These are phyloP conservation scores for Lophiostoma macrostomum DNA, from an alignment of 495 filamentous ascomycete species.

Conservation along the genomic window DNA sequence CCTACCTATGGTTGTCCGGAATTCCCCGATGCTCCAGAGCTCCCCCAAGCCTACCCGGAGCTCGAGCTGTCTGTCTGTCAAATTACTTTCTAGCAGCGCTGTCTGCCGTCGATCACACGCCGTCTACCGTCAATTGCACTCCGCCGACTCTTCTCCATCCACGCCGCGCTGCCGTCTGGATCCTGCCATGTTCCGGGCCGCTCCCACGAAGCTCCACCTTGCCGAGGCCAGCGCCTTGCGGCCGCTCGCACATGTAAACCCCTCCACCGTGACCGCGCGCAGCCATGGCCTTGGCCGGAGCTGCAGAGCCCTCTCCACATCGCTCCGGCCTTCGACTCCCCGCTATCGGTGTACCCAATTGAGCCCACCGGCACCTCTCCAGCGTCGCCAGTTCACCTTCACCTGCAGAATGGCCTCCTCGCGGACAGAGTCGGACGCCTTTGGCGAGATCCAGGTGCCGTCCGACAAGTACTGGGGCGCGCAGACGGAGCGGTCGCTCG, in stretches of 20 bases:
- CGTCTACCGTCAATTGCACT: slow-evolving; percentile 13
- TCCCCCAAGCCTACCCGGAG: not conserved
- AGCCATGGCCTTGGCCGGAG: not conserved
- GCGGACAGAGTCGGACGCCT: slow-evolving; percentile 91
- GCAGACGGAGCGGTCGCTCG: slow-evolving; percentile 94
- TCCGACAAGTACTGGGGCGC: slow-evolving; percentile 98
- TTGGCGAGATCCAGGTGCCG: slow-evolving; percentile 88
- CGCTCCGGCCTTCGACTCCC: not conserved
- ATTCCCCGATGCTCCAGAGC: no score
- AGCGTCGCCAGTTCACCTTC: slow-evolving; percentile 15
- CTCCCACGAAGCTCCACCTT: slow-evolving; percentile 19
- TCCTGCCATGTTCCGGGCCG: slow-evolving; percentile 28
- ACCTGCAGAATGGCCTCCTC: slow-evolving; percentile 44
- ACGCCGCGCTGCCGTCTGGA: not conserved
- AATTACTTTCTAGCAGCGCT: no score
- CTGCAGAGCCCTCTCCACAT: slow-evolving; percentile 13
- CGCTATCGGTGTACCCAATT: slow-evolving; percentile 10
- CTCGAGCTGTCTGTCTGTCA: not conserved
- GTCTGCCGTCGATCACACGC: not conserved
- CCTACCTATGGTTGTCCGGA: no score
- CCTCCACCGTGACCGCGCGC: slow-evolving; percentile 14
- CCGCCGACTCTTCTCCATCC: not conserved
- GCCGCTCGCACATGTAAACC: slow-evolving; percentile 28
- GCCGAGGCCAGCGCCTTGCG: slow-evolving; percentile 22
- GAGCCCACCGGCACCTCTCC: not conserved